These are phyloP conservation scores for Pseudogymnoascus sp. DNA, from an alignment of 2,329 filamentous ascomycete genomes.

Conservation along the genomic window DNA sequence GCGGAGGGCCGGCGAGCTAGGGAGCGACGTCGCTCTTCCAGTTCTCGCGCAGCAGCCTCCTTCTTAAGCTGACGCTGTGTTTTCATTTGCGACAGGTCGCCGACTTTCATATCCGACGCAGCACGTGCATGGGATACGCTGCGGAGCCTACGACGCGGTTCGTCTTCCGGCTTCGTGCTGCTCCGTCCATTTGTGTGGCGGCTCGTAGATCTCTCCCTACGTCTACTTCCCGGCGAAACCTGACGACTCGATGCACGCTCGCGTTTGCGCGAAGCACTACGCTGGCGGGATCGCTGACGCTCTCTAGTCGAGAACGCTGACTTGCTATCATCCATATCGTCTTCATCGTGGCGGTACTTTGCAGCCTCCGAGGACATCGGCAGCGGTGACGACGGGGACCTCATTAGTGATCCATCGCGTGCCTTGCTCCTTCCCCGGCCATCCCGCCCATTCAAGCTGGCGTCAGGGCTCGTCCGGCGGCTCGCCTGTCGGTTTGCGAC, in stretches of 20 bases:
- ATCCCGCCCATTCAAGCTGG: constrained; percentile 32
- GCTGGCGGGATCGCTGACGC: constrained; percentile 46
- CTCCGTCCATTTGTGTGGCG: constrained; percentile 23
- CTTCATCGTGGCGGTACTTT: constrained; percentile 43
- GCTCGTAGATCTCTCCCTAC: constrained; percentile 27
- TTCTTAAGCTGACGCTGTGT: constrained; percentile 58
- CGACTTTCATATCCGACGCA: constrained; percentile 39
- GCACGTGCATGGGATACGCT: constrained; percentile 32
- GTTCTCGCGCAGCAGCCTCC: constrained; percentile 69
- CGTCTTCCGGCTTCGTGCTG: constrained; percentile 19
- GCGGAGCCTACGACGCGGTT: constrained; percentile 19
- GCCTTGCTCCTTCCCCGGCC: constrained; percentile 54
- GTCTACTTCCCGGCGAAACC: constrained; percentile 26
- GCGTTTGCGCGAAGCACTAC: constrained; percentile 39
- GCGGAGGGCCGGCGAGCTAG: constrained; percentile 71
- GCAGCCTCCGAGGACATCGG: constrained; percentile 58
- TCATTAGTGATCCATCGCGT: constrained; percentile 47
- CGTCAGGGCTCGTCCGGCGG: constrained; percentile 31
- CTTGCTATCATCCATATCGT: constrained; percentile 57
- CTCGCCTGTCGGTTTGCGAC: constrained; percentile 33
- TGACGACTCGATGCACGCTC: constrained; percentile 29
- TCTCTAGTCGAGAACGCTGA: constrained; percentile 46
- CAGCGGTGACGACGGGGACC: constrained; percentile 73
- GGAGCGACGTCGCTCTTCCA: constrained; percentile 81
- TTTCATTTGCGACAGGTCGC: constrained; percentile 47